These are phyloP conservation scores for Yamadazyma pseudoaaseri DNA, from an alignment of 1,139 yeast species.

Conservation along the genomic window DNA sequence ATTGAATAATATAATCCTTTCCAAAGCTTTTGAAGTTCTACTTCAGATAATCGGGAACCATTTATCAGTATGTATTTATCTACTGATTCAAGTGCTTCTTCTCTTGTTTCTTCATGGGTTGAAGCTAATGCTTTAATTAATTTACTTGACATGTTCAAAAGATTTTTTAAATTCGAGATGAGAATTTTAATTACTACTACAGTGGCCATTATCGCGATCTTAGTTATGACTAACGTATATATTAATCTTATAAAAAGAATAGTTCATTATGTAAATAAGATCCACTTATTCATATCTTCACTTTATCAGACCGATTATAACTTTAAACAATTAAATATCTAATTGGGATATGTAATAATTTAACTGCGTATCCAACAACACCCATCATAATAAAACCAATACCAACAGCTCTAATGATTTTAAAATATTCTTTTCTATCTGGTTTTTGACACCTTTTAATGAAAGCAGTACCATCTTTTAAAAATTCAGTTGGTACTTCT, in stretches of 20 bases:
- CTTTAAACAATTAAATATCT: conserved; percentile 88
- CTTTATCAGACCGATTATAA: too few relatives aligned
- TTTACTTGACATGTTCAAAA: conserved; percentile 19
- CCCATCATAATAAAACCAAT: conserved; percentile 98
- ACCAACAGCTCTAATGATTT: conserved; percentile 93
- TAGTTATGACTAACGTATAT: background rate
- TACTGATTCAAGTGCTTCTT: conserved; percentile 70
- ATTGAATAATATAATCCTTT: conserved; percentile 87
- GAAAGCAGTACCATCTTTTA: conserved; percentile 88
- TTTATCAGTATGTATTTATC: conserved; percentile 53
- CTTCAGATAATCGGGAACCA: conserved; percentile 24
- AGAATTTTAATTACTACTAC: too few relatives aligned
- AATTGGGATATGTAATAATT: conserved; percentile 93
- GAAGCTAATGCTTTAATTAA: conserved; percentile 86
- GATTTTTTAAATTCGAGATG: conserved; percentile 4
- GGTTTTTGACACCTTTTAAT: conserved; percentile 93
- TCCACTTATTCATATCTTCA: background rate
- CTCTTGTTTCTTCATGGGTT: conserved; percentile 72
- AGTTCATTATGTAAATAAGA: background rate
- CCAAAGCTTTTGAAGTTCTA: conserved; percentile 84
- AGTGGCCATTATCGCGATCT: background rate
- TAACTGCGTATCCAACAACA: conserved; percentile 92
- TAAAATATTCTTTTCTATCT: conserved; percentile 78
- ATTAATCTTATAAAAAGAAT: conserved; percentile 1
- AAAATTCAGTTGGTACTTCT: conserved; percentile 87